A percentile compares a stretch with the other conserved stretches of the same genome.
Evolutionary conservation across 805 yeast species (phyloP).

Genomic region (Metschnikowia lunata): DNA sequence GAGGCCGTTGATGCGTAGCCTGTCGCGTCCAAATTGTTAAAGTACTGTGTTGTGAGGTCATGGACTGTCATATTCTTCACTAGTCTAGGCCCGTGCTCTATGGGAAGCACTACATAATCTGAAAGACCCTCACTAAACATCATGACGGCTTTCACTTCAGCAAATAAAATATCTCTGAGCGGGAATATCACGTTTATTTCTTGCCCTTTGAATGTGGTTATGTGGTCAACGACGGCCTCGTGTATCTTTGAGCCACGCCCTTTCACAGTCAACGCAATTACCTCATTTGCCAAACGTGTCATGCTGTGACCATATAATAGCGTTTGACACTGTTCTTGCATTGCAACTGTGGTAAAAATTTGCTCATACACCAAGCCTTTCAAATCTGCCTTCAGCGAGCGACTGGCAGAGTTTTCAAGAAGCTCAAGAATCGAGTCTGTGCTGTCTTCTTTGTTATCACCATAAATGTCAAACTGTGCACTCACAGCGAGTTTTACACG

Average conservation of each 20-base stretch:
- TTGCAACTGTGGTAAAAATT: constrained; percentile 46
- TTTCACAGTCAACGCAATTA: constrained; percentile 73
- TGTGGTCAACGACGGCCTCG: constrained; percentile 43
- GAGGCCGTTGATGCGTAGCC: constrained; percentile 87
- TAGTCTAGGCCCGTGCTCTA: constrained; percentile 23
- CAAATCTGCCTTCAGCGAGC: constrained; percentile 67
- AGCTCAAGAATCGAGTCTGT: constrained; percentile 27
- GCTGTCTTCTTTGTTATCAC: neutral
- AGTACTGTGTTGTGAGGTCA: constrained; percentile 72
- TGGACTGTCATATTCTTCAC: constrained; percentile 76
- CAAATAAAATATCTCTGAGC: constrained; percentile 64
- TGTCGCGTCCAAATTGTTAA: constrained; percentile 58
- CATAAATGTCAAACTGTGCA: constrained; percentile 12
- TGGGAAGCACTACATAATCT: constrained; percentile 22
- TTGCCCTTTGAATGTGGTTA: constrained; percentile 22
- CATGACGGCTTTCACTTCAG: constrained; percentile 61
- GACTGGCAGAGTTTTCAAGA: constrained; percentile 39
- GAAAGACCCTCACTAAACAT: constrained; percentile 36
- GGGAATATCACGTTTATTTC: constrained; percentile 58
- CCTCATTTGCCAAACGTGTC: constrained; percentile 78
- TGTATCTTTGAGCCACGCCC: constrained; percentile 79
- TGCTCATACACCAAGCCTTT: constrained; percentile 43
- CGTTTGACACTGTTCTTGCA: constrained; percentile 44
- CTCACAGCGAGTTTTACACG: constrained; percentile 15
- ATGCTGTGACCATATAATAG: constrained; percentile 71